Evolutionary conservation across 1,139 yeast genomes (phyloP).

Genomic region (Geotrichum fermentans): DNA sequence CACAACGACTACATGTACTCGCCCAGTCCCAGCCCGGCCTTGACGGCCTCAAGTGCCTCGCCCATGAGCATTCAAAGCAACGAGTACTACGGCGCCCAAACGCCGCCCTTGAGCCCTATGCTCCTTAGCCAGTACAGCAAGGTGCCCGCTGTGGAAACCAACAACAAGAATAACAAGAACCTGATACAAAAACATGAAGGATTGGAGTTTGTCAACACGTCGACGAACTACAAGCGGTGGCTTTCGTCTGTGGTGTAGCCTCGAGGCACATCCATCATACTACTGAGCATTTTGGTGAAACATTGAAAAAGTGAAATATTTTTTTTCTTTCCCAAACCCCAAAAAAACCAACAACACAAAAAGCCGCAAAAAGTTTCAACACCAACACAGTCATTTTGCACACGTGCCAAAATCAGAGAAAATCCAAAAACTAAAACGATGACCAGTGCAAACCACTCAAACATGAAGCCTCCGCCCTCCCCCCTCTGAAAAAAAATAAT

Average conservation of each 20-base stretch:
- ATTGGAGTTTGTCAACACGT: constrained; percentile 21
- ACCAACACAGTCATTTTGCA: too few species aligned
- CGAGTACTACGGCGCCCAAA: constrained; percentile 7
- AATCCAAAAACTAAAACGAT: background rate
- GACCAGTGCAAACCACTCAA: constrained; percentile 9
- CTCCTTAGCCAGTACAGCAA: constrained; percentile 19
- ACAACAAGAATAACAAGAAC: constrained; percentile 7
- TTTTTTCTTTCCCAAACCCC: too few species aligned
- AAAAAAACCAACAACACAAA: background rate
- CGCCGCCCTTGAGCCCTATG: constrained; percentile 27
- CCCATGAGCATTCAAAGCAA: constrained; percentile 16
- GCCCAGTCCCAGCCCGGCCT: constrained; percentile 11
- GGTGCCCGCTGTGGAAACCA: constrained; percentile 12
- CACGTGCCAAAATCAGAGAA: too few species aligned
- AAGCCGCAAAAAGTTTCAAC: background rate
- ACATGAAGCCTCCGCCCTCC: constrained; percentile 1
- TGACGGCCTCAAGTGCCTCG: constrained; percentile 21
- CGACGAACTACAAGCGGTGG: constrained; percentile 28
- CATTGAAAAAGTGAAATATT: background rate
- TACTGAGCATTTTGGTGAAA: background rate
- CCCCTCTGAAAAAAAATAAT: background rate
- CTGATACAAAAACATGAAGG: background rate
- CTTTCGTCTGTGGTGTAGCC: constrained; percentile 22
- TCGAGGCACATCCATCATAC: background rate
- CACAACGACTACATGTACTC: background rate